These are phyloP conservation scores for Coleophoma eucalyptorum DNA, from an alignment of 2,329 filamentous ascomycete genomes.

Conservation along the genomic window DNA sequence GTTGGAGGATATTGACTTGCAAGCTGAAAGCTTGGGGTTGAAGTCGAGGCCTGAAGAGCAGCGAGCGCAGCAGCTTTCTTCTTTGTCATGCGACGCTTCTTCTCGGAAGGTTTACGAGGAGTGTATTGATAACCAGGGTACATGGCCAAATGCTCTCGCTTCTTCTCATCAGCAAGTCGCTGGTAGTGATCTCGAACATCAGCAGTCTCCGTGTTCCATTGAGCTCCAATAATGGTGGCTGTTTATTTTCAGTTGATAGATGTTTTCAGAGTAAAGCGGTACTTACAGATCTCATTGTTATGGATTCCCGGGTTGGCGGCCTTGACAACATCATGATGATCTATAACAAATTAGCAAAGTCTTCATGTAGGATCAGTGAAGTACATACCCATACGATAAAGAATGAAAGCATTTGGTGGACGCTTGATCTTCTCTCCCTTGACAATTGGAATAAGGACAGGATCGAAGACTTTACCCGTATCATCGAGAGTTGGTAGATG, in stretches of 20 bases:
- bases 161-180: slow-evolving; percentile 3
- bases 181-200: slow-evolving; percentile 3
- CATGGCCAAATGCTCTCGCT: slow-evolving; percentile 2
- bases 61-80: not conserved
- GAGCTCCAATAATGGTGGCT: slow-evolving; percentile 6
- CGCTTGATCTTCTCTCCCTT: not conserved
- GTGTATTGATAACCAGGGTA: slow-evolving; percentile 7
- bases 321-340: not conserved
- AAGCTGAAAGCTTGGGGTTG: not conserved
- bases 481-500: not conserved
- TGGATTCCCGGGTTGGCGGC: slow-evolving; percentile 3
- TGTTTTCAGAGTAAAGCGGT: not conserved
- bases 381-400: not conserved
- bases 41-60: not conserved
- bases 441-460: not conserved
- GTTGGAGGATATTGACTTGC: not conserved
- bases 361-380: not conserved
- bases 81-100: slow-evolving; percentile 8
- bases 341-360: not conserved
- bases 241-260: not conserved
- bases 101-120: slow-evolving; percentile 8
- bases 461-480: not conserved
- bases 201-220: slow-evolving; percentile 2
- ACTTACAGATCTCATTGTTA: slow-evolving; percentile 8
- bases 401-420: not conserved